phyloP scores from a whole-genome alignment of 2,329 filamentous ascomycete genomes.

The Cladorrhinum sp. region DNA sequence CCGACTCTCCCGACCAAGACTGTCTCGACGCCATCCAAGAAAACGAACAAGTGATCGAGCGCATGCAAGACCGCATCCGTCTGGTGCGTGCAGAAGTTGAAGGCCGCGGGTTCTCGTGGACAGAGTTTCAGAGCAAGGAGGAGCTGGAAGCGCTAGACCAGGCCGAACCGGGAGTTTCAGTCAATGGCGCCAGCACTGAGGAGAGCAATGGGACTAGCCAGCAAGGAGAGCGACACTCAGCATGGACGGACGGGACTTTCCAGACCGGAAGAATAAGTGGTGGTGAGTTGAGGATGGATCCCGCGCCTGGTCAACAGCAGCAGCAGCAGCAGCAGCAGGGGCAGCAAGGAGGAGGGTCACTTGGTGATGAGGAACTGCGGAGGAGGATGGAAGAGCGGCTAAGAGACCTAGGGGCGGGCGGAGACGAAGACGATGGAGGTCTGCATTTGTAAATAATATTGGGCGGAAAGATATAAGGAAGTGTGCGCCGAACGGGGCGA shows the following conservation, averaged over 20 bases:
- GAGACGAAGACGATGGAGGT: conserved; percentile 54
- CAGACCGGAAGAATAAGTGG: conserved; percentile 55
- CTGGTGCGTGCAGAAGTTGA: conserved; percentile 65
- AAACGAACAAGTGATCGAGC: conserved; percentile 65
- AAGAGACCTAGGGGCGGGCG: conserved; percentile 41
- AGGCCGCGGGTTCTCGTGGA: conserved; percentile 53
- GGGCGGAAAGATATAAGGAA: neutral
- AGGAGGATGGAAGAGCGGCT: conserved; percentile 54
- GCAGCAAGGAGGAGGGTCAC: conserved; percentile 41
- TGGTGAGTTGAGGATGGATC: conserved; percentile 48
- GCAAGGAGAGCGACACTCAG: conserved; percentile 27
- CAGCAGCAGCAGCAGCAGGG: too few relatives aligned
- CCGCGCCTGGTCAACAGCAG: conserved; percentile 11
- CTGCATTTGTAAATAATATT: conserved; percentile 53
- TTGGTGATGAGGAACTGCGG: conserved; percentile 59
- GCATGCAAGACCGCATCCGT: conserved; percentile 64
- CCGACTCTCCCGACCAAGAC: conserved; percentile 56
- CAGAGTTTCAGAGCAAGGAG: conserved; percentile 50
- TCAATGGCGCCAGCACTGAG: neutral
- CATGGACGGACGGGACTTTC: conserved; percentile 64
- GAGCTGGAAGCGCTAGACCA: conserved; percentile 36
- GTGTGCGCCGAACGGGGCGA: too few relatives aligned
- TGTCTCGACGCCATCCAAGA: conserved; percentile 72
- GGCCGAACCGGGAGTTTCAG: conserved; percentile 9
- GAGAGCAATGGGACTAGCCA: conserved; percentile 7